A percentile compares a stretch with the other conserved stretches of the same genome.
Evolutionary conservation across 345 rosid genomes (phyloP).

Genomic region (Melaleuca quinquenervia): DNA sequence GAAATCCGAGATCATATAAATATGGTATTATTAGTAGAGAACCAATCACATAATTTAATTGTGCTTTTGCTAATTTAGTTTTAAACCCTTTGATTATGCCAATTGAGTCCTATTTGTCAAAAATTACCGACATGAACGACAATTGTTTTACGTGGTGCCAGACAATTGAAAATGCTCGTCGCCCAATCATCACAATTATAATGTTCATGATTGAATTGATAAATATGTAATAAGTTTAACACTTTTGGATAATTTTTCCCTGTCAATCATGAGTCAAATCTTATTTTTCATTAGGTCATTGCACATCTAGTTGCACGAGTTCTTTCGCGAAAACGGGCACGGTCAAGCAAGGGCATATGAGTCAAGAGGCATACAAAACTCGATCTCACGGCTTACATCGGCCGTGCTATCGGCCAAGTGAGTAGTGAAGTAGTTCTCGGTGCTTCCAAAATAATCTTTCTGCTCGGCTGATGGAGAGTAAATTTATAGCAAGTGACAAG

Average conservation of each 20-base stretch:
- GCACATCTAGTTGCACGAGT: background rate
- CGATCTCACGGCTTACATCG: background rate
- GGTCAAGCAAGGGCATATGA: accelerated
- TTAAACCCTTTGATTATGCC: no score
- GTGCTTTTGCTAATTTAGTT: no score
- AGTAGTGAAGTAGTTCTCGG: background rate
- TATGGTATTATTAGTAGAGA: background rate
- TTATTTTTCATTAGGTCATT: background rate
- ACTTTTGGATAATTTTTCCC: no score
- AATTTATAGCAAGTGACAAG: background rate
- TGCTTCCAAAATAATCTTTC: background rate
- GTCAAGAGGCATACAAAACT: background rate
- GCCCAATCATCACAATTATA: no score
- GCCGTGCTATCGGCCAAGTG: accelerated
- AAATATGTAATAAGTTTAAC: no score
- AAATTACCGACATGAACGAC: no score
- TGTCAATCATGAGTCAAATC: background rate
- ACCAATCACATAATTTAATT: background rate
- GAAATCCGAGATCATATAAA: background rate
- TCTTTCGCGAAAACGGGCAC: background rate
- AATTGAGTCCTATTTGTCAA: no score
- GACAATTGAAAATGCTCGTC: no score
- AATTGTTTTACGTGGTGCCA: no score
- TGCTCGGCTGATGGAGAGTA: background rate
- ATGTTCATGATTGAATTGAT: no score